Percentiles rank a stretch among this genome's conserved stretches.
Evolutionary conservation across 108 stramenopile genomes (phyloP).

Genomic region (Mayamaea pseudoterrestris): DNA sequence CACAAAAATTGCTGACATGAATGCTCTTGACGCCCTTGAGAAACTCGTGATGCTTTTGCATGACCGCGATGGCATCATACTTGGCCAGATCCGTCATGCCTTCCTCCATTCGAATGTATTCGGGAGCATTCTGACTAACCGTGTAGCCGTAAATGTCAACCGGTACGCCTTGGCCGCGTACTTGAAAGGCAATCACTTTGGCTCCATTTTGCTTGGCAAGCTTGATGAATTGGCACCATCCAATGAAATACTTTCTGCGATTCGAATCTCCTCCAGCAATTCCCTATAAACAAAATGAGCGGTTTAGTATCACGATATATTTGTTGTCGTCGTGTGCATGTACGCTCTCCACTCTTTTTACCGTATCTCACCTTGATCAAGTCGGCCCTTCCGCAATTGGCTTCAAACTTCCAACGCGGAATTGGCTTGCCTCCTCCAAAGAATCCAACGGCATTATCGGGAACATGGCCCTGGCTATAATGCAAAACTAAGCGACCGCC

Average conservation of each 20-base stretch:
- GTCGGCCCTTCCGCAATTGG: constrained; percentile 32
- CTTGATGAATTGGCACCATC: constrained; percentile 61
- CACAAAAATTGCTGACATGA: constrained; percentile 29
- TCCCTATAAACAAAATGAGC: no score
- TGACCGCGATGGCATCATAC: constrained; percentile 50
- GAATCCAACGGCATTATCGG: constrained; percentile 57
- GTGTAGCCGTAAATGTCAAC: constrained; percentile 43
- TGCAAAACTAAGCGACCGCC: constrained; percentile 46
- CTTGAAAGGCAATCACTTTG: constrained; percentile 41
- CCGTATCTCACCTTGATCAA: no score
- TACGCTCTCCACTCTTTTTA: no score
- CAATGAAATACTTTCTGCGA: constrained; percentile 54
- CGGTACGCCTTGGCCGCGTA: constrained; percentile 48
- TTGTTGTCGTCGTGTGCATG: no score
- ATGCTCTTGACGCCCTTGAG: constrained; percentile 41
- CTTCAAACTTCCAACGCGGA: constrained; percentile 62
- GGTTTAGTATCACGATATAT: no score
- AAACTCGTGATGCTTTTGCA: constrained; percentile 37
- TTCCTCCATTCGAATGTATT: constrained; percentile 35
- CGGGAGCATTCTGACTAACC: constrained; percentile 18
- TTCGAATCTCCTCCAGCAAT: constrained; percentile 67
- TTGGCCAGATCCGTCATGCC: constrained; percentile 35
- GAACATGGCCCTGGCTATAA: constrained; percentile 33
- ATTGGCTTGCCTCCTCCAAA: constrained; percentile 36
- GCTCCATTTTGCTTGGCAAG: constrained; percentile 42